Evolutionary conservation across 805 yeast genomes (phyloP), one percentile per base, ranked within the genome.

Genomic region (Peterozyma xylosa): DNA sequence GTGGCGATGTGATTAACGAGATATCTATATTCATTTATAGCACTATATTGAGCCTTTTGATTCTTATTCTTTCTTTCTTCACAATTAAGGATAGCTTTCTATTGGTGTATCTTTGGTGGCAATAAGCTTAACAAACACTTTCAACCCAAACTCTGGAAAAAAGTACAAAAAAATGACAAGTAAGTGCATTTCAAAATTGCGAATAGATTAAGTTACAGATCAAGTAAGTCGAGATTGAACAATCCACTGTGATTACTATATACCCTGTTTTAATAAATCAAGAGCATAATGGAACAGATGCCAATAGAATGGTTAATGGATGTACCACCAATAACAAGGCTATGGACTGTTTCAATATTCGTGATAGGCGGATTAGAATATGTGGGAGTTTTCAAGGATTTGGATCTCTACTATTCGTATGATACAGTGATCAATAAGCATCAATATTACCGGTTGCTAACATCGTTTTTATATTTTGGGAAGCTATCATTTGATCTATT

Each of bases 261-360:
- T n/a, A n/a, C n/a, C n/a, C 27, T 7, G 7, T 21, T 21, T 21
- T 21, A 4, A 21, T 21, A 5, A 21, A 17, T 21, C 32, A 18
- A 14, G 33, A 13, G 17, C 33, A 17, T 4, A 21, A 63, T 63
- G 68, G 67, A 60, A 27, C 61, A 60, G 46, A 47, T 66, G 37
- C 70, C 71, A 3, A 39, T 66, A 16, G 70, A 70, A 41, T 62
- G 67, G 68, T 35, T 68, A 33, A 61, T 57, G 55, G 71, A 66
- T 35, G 57, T 69, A 2, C 78, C 78, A 3, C 69, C 73, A 2
- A 72, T 73, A 16, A 74, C 79, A 3, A 52, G 74, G 39, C 44
- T 53, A 6, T 65, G 68, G 58, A 46, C 64, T 2, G 35, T 58
- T 1, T 62, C 63, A 3, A 53, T 70, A 2, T 52, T 62, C 2